Conservation (phyloP, 2,329 filamentous ascomycete genomes). For the Sphaceloma murrayae region DNA sequence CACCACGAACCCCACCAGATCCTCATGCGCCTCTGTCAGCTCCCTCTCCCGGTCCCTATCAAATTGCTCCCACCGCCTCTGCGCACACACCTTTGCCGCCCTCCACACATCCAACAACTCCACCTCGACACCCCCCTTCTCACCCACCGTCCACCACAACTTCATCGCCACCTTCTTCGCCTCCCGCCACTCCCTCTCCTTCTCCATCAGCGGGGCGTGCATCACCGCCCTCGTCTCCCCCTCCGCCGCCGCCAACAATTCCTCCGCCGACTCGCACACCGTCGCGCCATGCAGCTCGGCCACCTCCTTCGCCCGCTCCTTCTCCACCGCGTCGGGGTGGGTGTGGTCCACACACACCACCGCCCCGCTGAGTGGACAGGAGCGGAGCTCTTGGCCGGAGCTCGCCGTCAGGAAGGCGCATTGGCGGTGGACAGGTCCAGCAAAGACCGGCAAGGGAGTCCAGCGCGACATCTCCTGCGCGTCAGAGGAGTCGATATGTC, state of each 20-base stretch:
- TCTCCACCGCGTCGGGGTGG: neutral
- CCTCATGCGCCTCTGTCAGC: slow-evolving; percentile 3
- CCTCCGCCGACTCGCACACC: neutral
- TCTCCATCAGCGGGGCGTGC: neutral
- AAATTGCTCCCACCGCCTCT: neutral
- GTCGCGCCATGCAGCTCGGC: slow-evolving; percentile 4
- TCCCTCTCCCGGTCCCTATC: neutral
- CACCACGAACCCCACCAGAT: slow-evolving; percentile 1
- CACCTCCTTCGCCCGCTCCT: neutral
- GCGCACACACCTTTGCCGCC: neutral
- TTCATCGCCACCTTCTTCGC: neutral
- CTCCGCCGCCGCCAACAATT: neutral
- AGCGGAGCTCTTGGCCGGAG: neutral
- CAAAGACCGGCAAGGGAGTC: neutral
- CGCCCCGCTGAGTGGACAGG: neutral
- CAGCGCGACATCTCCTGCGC: neutral
- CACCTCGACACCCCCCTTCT: slow-evolving; percentile 2
- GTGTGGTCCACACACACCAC: neutral
- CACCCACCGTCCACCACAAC: neutral
- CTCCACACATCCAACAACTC: slow-evolving; percentile 1
- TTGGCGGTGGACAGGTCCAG: neutral
- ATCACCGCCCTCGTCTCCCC: neutral
- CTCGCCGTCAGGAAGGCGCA: slow-evolving; percentile 1
- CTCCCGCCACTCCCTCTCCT: neutral
- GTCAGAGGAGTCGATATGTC: neutral